These are phyloP conservation scores for Elongisporangium anandrum DNA, from an alignment of 352 stramenopile genomes.

Conservation along the genomic window DNA sequence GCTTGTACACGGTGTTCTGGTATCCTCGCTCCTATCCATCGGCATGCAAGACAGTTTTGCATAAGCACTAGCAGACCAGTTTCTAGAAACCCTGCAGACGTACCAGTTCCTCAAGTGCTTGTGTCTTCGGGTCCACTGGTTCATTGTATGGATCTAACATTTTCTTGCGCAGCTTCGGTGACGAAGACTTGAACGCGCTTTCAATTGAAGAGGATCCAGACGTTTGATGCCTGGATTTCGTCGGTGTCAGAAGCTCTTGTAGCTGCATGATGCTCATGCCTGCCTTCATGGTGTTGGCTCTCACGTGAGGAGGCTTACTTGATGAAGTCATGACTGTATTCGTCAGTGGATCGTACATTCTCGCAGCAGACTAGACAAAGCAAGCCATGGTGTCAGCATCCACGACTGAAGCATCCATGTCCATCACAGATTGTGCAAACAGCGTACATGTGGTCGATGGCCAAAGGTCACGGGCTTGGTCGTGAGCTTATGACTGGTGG, in stretches of 20 bases:
- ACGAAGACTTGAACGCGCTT: neutral
- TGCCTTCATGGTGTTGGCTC: conserved; percentile 23
- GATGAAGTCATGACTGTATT: conserved; percentile 17
- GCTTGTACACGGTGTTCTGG: conserved; percentile 49
- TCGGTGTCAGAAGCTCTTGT: conserved; percentile 42
- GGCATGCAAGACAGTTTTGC: no score
- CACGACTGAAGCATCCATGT: neutral
- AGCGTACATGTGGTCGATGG: conserved; percentile 54
- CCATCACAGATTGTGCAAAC: neutral
- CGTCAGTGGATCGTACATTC: conserved; percentile 68
- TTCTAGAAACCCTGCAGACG: no score
- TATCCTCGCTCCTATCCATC: conserved; percentile 30
- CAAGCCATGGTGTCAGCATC: conserved; percentile 1
- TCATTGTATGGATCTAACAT: neutral
- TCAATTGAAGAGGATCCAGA: neutral
- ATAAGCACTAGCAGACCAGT: no score
- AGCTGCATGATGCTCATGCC: conserved; percentile 72
- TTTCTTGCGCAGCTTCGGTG: neutral
- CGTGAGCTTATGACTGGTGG: conserved; percentile 12
- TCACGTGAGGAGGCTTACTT: conserved; percentile 12
- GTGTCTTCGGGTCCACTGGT: conserved; percentile 7
- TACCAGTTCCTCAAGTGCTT: conserved; percentile 4
- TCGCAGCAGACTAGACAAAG: conserved; percentile 44
- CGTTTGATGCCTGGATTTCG: conserved; percentile 8
- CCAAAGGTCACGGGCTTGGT: conserved; percentile 62